Base-by-base conservation (phyloP, 2,329 filamentous ascomycete species). In the Juglanconis juglandina region DNA sequence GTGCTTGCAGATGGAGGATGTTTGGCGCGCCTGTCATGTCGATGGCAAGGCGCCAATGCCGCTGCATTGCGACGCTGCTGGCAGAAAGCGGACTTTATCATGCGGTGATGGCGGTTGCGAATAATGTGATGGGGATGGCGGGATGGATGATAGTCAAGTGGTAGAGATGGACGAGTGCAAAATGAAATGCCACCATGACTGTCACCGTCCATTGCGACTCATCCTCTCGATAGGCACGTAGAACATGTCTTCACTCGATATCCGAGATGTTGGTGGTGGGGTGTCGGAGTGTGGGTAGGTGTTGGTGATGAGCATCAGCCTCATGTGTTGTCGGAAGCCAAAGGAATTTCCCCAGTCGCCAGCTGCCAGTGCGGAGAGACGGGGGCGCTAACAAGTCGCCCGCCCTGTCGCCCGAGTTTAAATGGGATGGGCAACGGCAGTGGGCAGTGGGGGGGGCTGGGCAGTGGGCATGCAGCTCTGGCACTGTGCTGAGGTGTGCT, bases 21-120 rank as follows among this genome's bases (percentile, higher is more conserved):
- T 49, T 24, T 48, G 46, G 51, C 57, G 59, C 30, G 14, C 35
- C 49, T 47, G 30, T 58, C 48, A 58, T 46, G 37, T 33, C 52
- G 42, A 49, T 2, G 32, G n/a, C 41, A 33, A 33, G 52, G 8
- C 39, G 41, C 30, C 41, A 42, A 55, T 34, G 41, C 42, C 10
- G 33, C 47, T 53, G 57, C 60, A 56, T 24, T 39, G 56, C 53
- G 32, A 60, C 53, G 42, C 49, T 39, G 53, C 11, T 49, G 33
- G 30, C 33, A 44, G 41, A 5, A 32, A 49, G 49, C 47, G 42
- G 33, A 14, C 33, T 33, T 33, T 42, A 11, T 14, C 8, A 41
- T 17, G 37, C n/a, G 37, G 47, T 35, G 34, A 47, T 24, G 33
- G 58, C 54, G 60, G 53, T 11, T 53, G 39, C 49, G 57, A 52